Evolutionary conservation across 106 monocot species (phyloP), one percentile per base, ranked within the genome.

Genomic region (Dendrobium chrysotoxum): DNA sequence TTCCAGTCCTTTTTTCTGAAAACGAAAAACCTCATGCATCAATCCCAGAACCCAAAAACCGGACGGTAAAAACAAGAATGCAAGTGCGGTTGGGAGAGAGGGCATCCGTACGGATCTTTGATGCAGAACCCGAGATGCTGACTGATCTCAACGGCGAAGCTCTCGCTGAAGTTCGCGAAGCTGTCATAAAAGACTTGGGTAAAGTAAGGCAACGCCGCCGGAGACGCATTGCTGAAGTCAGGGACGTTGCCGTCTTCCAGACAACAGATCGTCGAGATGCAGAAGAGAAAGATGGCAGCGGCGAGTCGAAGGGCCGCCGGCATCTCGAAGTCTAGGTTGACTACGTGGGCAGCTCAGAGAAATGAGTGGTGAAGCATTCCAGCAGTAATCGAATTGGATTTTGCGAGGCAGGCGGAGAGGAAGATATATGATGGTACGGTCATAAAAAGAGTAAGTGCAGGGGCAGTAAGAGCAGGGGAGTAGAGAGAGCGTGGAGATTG

Each of bases 101-200:
- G 12, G 23, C 76, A 13, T 26, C 28, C 73, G 0, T 73, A 89
- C 89, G 64, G 71, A 40, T 89, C 86, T 5, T 78, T 80, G 68
- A 89, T 80, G 84, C 89, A 89, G 86, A 79, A 89, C 16, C 82
- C 53, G 20, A 89, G 82, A 10, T 77, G 25, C 39, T 80, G 30
- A 47, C 50, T n/a, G 70, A 80, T 26, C 1, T 80, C 78, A 7
- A 31, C 40, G 10, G n/a, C n/a, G 77, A 85, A 65, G 31, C 9
- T 28, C 15, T 23, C 40, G 35, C 86, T 80, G 68, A 82, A 31
- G 67, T 82, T 84, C 16, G 47, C 1, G 10, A 88, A 72, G 7
- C 40, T 8, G 26, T 40, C 7, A 53, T 78, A 54, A 66, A 86
- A 16, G 23, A 73, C 16, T 74, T 42, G 23, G 17, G 75, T 81